Percentiles rank a stretch among this genome's conserved stretches.
These are phyloP conservation scores for Neonothopanus nambi DNA, from an alignment of 1,284 basidiomycete species.

Conservation along the genomic window DNA sequence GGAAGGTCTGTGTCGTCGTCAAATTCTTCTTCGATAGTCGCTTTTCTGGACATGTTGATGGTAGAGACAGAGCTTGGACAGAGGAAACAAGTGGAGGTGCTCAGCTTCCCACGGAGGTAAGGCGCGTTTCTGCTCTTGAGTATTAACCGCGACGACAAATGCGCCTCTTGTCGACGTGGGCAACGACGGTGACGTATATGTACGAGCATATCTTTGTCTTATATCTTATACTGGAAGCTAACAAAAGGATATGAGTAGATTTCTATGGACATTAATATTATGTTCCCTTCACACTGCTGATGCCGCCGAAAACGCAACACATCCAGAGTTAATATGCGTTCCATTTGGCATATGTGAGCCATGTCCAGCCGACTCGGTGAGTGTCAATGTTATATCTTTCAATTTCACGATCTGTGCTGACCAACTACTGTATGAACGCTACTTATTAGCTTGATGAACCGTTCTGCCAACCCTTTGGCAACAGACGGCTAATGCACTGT, in stretches of 20 bases:
- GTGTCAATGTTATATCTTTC: constrained; percentile 31
- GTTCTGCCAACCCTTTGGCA: constrained; percentile 90
- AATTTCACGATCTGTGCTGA: constrained; percentile 3
- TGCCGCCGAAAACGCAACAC: constrained; percentile 15
- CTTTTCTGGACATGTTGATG: constrained; percentile 61
- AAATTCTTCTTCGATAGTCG: constrained; percentile 72
- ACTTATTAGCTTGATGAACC: constrained; percentile 79
- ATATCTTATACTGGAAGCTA: background rate
- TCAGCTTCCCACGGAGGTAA: constrained; percentile 22
- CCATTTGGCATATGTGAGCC: constrained; percentile 83
- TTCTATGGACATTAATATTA: background rate
- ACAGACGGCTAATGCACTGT: constrained; percentile 84
- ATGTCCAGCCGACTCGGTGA: constrained; percentile 77
- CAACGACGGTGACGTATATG: constrained; percentile 28
- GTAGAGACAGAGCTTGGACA: background rate
- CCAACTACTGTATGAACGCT: constrained; percentile 6
- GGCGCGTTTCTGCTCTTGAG: background rate
- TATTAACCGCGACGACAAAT: background rate
- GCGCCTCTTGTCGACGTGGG: constrained; percentile 26
- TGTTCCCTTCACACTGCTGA: background rate
- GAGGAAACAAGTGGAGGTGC: too few species aligned
- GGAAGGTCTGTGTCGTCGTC: constrained; percentile 90
- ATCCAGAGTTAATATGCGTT: constrained; percentile 51
- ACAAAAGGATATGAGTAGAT: background rate
- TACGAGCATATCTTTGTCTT: constrained; percentile 28